A percentile compares a stretch with the other conserved stretches of the same genome.
Conservation (phyloP, 495 filamentous ascomycete genomes). For the Neurospora sp. region DNA sequence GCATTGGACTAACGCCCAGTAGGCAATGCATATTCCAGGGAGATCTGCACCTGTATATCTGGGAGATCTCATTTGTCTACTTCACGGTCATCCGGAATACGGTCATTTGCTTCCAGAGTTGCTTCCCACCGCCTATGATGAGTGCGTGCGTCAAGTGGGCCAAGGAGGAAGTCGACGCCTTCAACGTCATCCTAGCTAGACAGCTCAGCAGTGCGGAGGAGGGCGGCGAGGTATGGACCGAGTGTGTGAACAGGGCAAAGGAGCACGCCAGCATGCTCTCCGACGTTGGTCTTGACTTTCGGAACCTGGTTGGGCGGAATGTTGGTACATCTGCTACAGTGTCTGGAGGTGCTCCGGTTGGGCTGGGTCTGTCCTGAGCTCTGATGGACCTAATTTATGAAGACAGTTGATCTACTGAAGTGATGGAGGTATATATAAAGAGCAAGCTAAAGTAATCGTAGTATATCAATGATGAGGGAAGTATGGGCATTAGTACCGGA, state of each 20-base stretch:
- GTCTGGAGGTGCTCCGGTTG: conserved; percentile 22
- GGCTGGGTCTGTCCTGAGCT: conserved; percentile 29
- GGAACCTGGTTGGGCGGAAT: conserved; percentile 49
- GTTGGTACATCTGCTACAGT: conserved; percentile 10
- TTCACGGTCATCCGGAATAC: conserved; percentile 92
- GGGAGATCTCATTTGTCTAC: conserved; percentile 91
- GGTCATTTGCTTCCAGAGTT: conserved; percentile 74
- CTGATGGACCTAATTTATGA: not conserved
- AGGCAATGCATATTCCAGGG: conserved; percentile 93
- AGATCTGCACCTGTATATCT: conserved; percentile 83
- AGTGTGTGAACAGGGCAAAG: conserved; percentile 74
- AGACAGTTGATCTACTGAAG: not conserved
- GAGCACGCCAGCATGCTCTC: conserved; percentile 69
- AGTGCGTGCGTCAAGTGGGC: conserved; percentile 94
- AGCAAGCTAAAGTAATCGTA: not conserved
- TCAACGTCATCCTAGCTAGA: conserved; percentile 69
- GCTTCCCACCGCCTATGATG: conserved; percentile 77
- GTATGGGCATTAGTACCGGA: not conserved
- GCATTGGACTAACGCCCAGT: conserved; percentile 20
- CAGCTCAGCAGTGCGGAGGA: conserved; percentile 74
- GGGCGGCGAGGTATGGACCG: conserved; percentile 59
- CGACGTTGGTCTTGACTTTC: conserved; percentile 87
- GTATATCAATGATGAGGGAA: not conserved
- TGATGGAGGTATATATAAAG: not conserved
- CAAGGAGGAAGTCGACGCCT: conserved; percentile 80